Conservation (phyloP, 345 rosid genomes). For the Gossypium raimondii region DNA sequence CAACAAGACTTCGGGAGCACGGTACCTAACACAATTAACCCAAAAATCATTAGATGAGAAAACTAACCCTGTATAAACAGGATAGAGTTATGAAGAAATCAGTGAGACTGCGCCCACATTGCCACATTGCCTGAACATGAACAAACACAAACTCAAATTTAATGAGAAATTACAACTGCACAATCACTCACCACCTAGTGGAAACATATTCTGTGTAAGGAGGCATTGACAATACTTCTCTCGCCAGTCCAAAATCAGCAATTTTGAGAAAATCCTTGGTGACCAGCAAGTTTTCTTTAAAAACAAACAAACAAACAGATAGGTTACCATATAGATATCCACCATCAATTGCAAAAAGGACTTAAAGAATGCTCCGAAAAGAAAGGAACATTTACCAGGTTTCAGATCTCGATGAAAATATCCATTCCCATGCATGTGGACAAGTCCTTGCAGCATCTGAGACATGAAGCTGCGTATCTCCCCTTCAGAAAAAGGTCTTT, state of each 20-base stretch:
- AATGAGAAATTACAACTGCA: not conserved
- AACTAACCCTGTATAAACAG: not conserved
- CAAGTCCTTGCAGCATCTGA: constrained; percentile 84
- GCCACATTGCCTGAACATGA: not conserved
- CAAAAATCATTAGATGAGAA: constrained; percentile 4
- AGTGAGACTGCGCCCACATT: not conserved
- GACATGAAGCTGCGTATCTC: constrained; percentile 69
- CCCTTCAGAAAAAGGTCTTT: constrained; percentile 62
- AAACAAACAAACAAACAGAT: not conserved
- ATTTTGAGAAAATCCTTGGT: constrained; percentile 70
- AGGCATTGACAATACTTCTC: constrained; percentile 85
- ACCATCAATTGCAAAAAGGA: constrained; percentile 37
- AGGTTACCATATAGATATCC: constrained; percentile 15
- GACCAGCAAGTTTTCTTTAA: constrained; percentile 81
- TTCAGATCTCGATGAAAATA: constrained; percentile 90
- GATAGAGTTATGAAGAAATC: not conserved
- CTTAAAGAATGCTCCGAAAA: constrained; percentile 15
- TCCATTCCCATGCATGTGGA: constrained; percentile 82
- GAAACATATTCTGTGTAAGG: constrained; percentile 98
- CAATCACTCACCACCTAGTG: constrained; percentile 67
- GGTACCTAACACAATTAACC: constrained; percentile 55
- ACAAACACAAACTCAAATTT: not conserved
- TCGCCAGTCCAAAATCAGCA: constrained; percentile 95
- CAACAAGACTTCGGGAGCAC: constrained; percentile 92
- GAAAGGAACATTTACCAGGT: constrained; percentile 54